These are phyloP conservation scores for Venturia carpophila DNA, from an alignment of 2,329 filamentous ascomycete genomes.

Conservation along the genomic window DNA sequence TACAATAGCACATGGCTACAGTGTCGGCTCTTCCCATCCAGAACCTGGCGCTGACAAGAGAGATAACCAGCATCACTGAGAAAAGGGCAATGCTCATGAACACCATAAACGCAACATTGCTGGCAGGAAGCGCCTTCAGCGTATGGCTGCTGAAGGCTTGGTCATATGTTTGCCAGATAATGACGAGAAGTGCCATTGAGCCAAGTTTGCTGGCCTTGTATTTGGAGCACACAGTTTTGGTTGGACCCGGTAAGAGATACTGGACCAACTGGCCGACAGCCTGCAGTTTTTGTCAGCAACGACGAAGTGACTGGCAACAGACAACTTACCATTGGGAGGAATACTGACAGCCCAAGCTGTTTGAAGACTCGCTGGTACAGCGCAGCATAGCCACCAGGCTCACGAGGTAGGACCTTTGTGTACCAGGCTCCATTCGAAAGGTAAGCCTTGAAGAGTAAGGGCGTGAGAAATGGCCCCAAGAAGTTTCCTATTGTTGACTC, in stretches of 20 bases:
- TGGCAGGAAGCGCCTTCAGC: slow-evolving; percentile 49
- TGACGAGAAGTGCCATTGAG: slow-evolving; percentile 40
- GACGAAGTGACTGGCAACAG: background rate
- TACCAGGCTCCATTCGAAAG: slow-evolving; percentile 47
- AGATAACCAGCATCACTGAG: slow-evolving; percentile 54
- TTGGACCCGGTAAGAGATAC: slow-evolving; percentile 45
- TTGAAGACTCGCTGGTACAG: slow-evolving; percentile 62
- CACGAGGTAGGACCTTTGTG: slow-evolving; percentile 48
- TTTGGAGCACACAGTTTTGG: slow-evolving; percentile 46
- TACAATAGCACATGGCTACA: slow-evolving; percentile 65
- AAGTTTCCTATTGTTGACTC: slow-evolving; percentile 65
- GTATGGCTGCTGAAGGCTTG: slow-evolving; percentile 56
- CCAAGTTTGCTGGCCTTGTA: slow-evolving; percentile 40
- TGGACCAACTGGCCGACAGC: slow-evolving; percentile 54
- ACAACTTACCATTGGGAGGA: slow-evolving; percentile 47
- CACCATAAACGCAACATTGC: slow-evolving; percentile 58
- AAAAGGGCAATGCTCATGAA: slow-evolving; percentile 61
- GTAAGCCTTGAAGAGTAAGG: slow-evolving; percentile 55
- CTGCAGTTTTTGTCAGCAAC: slow-evolving; percentile 8
- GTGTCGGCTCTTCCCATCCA: slow-evolving; percentile 54
- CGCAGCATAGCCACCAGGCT: slow-evolving; percentile 45
- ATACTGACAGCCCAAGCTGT: slow-evolving; percentile 59
- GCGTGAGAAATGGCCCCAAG: slow-evolving; percentile 59
- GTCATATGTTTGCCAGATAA: slow-evolving; percentile 61
- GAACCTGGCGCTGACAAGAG: slow-evolving; percentile 46